These are phyloP conservation scores for Austroboletus sp. DNA, from an alignment of 1,284 basidiomycete genomes.

Conservation along the genomic window DNA sequence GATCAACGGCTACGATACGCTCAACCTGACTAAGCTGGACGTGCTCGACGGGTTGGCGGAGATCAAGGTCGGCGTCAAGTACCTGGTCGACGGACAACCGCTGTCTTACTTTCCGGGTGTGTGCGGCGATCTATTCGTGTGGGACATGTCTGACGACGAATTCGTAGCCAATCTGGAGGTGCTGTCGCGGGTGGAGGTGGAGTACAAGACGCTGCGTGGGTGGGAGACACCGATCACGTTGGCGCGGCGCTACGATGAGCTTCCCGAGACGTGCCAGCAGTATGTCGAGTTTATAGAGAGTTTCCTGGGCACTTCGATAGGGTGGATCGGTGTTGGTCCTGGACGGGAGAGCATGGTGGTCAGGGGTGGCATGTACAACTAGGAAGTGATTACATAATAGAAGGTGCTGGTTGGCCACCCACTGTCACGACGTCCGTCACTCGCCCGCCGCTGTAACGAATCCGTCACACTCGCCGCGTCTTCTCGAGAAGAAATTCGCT, in stretches of 20 bases:
- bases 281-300: slow-evolving; percentile 89
- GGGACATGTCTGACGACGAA: slow-evolving; percentile 6
- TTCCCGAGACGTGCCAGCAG: slow-evolving; percentile 81
- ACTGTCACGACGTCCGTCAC: slow-evolving; percentile 40
- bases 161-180: slow-evolving; percentile 75
- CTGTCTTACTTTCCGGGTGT: slow-evolving; percentile 83
- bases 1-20: slow-evolving; percentile 91
- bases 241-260: slow-evolving; percentile 61
- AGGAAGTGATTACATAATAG: slow-evolving; percentile 25
- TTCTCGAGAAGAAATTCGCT: slow-evolving; percentile 14
- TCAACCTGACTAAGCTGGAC: slow-evolving; percentile 96
- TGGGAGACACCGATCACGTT: slow-evolving; percentile 82
- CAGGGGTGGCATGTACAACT: slow-evolving; percentile 19
- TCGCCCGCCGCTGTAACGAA: slow-evolving; percentile 30
- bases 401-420: slow-evolving; percentile 33
- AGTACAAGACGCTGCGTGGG: slow-evolving; percentile 86
- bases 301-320: slow-evolving; percentile 72
- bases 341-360: slow-evolving; percentile 75
- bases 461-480: slow-evolving; percentile 25
- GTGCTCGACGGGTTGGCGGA: slow-evolving; percentile 81
- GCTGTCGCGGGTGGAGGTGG: slow-evolving; percentile 76
- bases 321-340: slow-evolving; percentile 90
- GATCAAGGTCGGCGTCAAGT: slow-evolving; percentile 85
- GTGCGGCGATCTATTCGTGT: slow-evolving; percentile 22
- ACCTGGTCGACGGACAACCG: slow-evolving; percentile 72